Percentiles rank a stretch among this genome's conserved stretches.
Conservation (phyloP, 371 early-diverging fungal genomes). For the Rhizopus stolonifer region DNA sequence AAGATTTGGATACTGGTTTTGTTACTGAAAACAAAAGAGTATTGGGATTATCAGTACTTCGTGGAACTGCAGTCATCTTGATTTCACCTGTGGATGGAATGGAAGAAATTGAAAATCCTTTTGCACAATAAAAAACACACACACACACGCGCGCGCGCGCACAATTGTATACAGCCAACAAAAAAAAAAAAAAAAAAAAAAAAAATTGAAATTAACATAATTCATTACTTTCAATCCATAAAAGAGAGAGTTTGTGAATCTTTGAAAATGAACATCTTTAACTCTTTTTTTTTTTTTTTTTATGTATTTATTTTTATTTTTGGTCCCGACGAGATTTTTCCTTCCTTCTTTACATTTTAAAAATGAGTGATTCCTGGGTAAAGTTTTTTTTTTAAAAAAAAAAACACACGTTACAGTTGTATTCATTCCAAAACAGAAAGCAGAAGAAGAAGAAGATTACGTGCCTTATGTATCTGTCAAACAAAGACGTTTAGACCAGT, state of each 20-base stretch:
- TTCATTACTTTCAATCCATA: too few species aligned
- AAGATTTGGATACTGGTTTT: conserved; percentile 72
- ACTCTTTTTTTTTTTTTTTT: too few species aligned
- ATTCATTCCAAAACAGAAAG: conserved; percentile 5
- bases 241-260: too few species aligned
- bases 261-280: too few species aligned
- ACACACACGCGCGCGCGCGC: too few species aligned
- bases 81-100: conserved; percentile 92
- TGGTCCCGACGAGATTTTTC: too few species aligned
- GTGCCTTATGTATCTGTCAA: conserved; percentile 82
- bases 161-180: too few species aligned
- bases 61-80: conserved; percentile 87
- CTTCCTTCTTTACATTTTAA: conserved; percentile 64
- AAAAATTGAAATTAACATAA: too few species aligned
- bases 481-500: conserved; percentile 65
- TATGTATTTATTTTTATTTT: too few species aligned
- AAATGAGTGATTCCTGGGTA: not conserved
- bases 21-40: conserved; percentile 66
- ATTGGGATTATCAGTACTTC: conserved; percentile 87
- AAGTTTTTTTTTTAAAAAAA: too few species aligned
- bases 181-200: too few species aligned
- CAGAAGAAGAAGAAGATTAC: conserved; percentile 53
- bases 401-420: too few species aligned
- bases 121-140: conserved; percentile 41
- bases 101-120: conserved; percentile 91